Evolutionary conservation across 371 early-diverging fungal species (phyloP), one percentile per base, ranked within the genome.

Genomic region (Mortierella sp.): DNA sequence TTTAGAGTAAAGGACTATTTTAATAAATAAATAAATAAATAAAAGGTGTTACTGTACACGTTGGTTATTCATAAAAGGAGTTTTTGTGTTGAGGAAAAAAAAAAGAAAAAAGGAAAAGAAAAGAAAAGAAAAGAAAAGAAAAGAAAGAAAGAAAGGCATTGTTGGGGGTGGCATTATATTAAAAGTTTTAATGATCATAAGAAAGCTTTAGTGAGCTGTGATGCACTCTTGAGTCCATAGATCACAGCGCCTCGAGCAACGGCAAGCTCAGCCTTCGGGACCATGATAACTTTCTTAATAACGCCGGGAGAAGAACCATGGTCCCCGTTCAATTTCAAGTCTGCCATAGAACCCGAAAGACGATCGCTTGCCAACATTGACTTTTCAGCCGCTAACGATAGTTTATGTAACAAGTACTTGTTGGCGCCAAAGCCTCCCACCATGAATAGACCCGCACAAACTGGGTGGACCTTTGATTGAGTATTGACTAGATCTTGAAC

Each of bases 341-440:
- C 66, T n/a, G 65, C 45, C 69, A 68, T 75, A 5, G 69, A 74
- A 0, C 33, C 58, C 33, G 58, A 63, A 16, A 63, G 38, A n/a
- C 70, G 28, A n/a, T 67, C 64, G 40, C 15, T 19, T 47, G 48
- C 8, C 4, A 19, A 47, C 19, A 47, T 19, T 47, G 48, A 47
- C 28, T 28, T 28, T 16, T 40, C 67, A 32, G 43, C 47, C 16
- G 16, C 16, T 16, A 55, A 15, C 13, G 65, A 47, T 40, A 90
- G 83, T 43, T 85, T 85, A 53, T 88, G 80, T 52, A 86, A 85
- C 45, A 90, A 72, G 41, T 90, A 90, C 47, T 87, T 88, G 21
- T 89, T 89, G 57, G 89, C 86, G 22, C 90, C 90, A 63, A 90
- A 89, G 19, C 90, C 90, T 65, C 90, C 90, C 0, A 90, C 90